A percentile compares a stretch with the other conserved stretches of the same genome.
Conservation (phyloP, 2,329 filamentous ascomycete genomes). For the Shiraia sp. region DNA sequence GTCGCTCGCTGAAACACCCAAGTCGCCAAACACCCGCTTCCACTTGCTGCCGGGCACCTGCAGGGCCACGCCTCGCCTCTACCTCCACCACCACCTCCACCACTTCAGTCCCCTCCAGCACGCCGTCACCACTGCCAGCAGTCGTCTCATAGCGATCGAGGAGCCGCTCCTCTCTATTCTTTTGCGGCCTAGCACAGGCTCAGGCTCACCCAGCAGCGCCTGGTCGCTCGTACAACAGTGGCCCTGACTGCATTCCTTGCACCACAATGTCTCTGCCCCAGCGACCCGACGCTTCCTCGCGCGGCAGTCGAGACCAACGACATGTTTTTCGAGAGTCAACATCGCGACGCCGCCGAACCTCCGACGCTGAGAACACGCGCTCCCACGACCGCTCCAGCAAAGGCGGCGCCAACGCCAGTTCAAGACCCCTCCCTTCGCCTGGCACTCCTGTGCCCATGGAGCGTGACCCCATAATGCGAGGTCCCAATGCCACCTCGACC, state of each 20-base stretch:
- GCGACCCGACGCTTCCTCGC: slow-evolving; percentile 66
- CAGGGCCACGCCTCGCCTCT: slow-evolving; percentile 1
- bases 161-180: slow-evolving; percentile 16
- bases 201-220: slow-evolving; percentile 3
- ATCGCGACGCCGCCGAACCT: slow-evolving; percentile 57
- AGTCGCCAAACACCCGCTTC: slow-evolving; percentile 5
- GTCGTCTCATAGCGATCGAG: too few relatives aligned
- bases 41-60: neutral
- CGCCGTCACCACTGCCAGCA: too few relatives aligned
- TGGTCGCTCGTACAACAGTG: slow-evolving; percentile 16
- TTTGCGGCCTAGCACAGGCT: too few relatives aligned
- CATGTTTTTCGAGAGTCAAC: slow-evolving; percentile 69
- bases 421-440: slow-evolving; percentile 51
- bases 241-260: slow-evolving; percentile 31
- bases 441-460: slow-evolving; percentile 49
- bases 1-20: slow-evolving; percentile 32
- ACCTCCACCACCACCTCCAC: slow-evolving; percentile 1
- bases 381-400: slow-evolving; percentile 47
- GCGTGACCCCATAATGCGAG: slow-evolving; percentile 58
- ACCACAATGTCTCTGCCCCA: slow-evolving; percentile 54
- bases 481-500: slow-evolving; percentile 35
- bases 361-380: slow-evolving; percentile 70
- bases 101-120: too few relatives aligned
- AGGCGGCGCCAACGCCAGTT: slow-evolving; percentile 47
- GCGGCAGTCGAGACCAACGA: slow-evolving; percentile 51